Base-by-base conservation (phyloP, 495 filamentous ascomycete species). In the Cladorrhinum samala region DNA sequence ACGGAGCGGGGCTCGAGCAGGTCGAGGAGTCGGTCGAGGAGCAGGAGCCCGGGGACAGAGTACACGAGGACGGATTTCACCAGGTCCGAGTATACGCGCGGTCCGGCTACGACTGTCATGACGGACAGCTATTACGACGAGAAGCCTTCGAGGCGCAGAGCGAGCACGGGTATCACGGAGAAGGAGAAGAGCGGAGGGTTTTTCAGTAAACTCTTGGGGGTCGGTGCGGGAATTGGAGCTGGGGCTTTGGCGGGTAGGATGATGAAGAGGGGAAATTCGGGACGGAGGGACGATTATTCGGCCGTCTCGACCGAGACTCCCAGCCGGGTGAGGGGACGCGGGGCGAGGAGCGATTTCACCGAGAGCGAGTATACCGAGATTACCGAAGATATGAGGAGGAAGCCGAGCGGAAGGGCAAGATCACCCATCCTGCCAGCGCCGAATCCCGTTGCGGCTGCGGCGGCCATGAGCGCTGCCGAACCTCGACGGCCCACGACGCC, bases 161-260 rank as follows among this genome's bases (percentile, higher is more conserved):
- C 5, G 27, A 33, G 27, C 11, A 33, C 27, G 56, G 56, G 20
- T 55, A 57, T 18, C 57, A 64, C 19, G 58, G 41, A 23, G 56
- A 46, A 9, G 49, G 42, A 63, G 72, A n/a, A n/a, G n/a, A n/a
- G 49, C 60, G 77, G 80, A 9, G 81, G 83, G 11, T 79, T 84
- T 68, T 78, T 82, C 58, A 80, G 85, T 61, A 82, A 79, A 51
- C 49, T 93, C 0, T 60, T 91, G 8, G 83, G 81, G 50, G 77
- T 82, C 21, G 84, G 81, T 13, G 89, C 85, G 1, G 70, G 83
- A 13, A 66, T 83, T 9, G 90, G 86, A 20, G 86, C 78, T 37
- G 81, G 79, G 17, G 77, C 80, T 16, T 66, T 90, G 17, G 78
- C 82, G 9, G 85, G 82, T 60, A 84, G 72, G 37, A 76, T 83